Percentiles rank a stretch among this genome's conserved stretches.
phyloP scores from a whole-genome alignment of 331 rosid species.

The Quercus tomentella region DNA sequence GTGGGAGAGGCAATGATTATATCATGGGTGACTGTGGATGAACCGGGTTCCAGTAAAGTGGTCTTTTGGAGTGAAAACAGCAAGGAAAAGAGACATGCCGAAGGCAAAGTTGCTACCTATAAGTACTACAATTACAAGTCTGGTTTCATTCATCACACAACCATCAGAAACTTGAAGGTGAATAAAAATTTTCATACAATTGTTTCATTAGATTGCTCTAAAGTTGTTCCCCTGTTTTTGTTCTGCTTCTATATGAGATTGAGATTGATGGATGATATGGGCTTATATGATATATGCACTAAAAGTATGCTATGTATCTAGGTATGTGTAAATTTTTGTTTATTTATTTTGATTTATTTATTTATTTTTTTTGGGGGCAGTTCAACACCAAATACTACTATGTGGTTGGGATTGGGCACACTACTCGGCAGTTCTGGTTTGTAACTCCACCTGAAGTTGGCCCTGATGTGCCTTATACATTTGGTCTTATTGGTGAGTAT shows the following conservation, averaged over 20 bases:
- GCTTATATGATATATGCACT: not conserved
- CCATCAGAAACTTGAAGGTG: not conserved
- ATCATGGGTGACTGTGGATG: slow-evolving; percentile 71
- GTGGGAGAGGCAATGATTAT: slow-evolving; percentile 71
- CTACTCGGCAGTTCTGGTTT: slow-evolving; percentile 52
- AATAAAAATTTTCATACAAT: not conserved
- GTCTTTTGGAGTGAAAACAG: slow-evolving; percentile 53
- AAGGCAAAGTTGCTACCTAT: slow-evolving; percentile 44
- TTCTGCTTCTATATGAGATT: not conserved
- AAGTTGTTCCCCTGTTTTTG: not conserved
- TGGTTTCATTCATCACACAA: slow-evolving; percentile 34
- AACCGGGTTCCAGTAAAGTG: slow-evolving; percentile 59
- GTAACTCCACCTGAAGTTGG: slow-evolving; percentile 50
- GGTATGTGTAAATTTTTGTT: not conserved
- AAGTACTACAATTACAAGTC: slow-evolving; percentile 63
- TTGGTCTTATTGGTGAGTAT: slow-evolving; percentile 50
- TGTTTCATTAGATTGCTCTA: not conserved
- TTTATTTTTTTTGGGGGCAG: slow-evolving; percentile 8
- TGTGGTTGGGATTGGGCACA: slow-evolving; percentile 41
- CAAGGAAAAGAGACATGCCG: slow-evolving; percentile 30
- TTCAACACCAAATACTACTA: slow-evolving; percentile 50
- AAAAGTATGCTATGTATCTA: not conserved
- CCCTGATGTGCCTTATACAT: slow-evolving; percentile 50
- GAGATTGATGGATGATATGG: not conserved
- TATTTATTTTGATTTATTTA: not conserved